Evolutionary conservation across 805 yeast species (phyloP), one percentile per base, ranked within the genome.

Genomic region (Helenozyma baotianmanensis): DNA sequence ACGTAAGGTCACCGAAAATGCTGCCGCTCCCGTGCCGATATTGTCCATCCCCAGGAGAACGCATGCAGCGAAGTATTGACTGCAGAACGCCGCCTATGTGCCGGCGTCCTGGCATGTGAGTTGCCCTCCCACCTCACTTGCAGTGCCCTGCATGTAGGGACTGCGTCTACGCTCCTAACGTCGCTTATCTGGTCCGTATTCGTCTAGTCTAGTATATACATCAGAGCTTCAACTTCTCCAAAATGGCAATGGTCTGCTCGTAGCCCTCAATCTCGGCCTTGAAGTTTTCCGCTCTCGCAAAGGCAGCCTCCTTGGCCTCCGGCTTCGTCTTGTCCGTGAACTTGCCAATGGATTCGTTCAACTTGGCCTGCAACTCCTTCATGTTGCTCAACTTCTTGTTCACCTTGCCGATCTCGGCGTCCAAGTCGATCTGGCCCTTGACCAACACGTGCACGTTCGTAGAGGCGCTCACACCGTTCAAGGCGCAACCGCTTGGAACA

Each of bases 361-460:
- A 71, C 52, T 75, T 72, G 42, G 70, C 72, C 53, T 76, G 73
- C 42, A 76, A 64, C 49, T 76, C 80, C 47, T 65, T 60, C 27
- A 81, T 75, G 60, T 81, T 82, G 39, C 60, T 72, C 51, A 89
- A 71, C 68, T 84, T 90, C 73, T 77, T 78, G 51, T 69, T 60
- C 23, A 88, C 92, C 73, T 90, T 92, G 48, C 69, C 55, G 51
- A 92, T 84, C 67, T 92, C 97, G 35, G 82, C 82, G 51, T 88
- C 97, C 48, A 89, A 75, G 60, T 90, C 97, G 47, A 92, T 80
- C 56, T 83, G 89, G 34, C 97, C 98, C 72, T 87, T 89, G 37
- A 90, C 96, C 57, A 92, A 72, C 19, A 90, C 76, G 52, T 87
- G 96, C 14, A 89, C 97, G 39, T 78, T 81, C 57, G 86, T 79